These are phyloP conservation scores for Lyophyllum decastes DNA, from an alignment of 768 basidiomycete species.

Conservation along the genomic window DNA sequence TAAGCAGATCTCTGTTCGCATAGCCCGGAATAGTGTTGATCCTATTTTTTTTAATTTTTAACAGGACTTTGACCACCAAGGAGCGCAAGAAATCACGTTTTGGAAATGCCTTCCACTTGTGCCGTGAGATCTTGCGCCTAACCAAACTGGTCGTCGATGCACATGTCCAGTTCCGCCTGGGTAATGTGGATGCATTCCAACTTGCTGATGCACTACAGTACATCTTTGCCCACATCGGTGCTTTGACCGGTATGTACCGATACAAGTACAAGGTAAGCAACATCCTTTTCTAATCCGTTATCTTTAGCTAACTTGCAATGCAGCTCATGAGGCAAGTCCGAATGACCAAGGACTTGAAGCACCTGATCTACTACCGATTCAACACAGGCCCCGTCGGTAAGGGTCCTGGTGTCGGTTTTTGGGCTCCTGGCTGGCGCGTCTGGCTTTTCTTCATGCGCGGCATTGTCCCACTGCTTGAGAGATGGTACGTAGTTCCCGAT, in stretches of 20 bases:
- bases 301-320: slow-evolving; percentile 5
- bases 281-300: background rate
- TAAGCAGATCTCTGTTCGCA: slow-evolving; percentile 27
- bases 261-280: slow-evolving; percentile 93
- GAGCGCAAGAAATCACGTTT: slow-evolving; percentile 99
- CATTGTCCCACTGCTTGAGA: slow-evolving; percentile 94
- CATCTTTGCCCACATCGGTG: slow-evolving; percentile 96
- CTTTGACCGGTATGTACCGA: slow-evolving; percentile 98
- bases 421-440: slow-evolving; percentile 99
- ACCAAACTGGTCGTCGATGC: slow-evolving; percentile 99
- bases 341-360: slow-evolving; percentile 99
- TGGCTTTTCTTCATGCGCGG: slow-evolving; percentile 99
- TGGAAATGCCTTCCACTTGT: slow-evolving; percentile 98
- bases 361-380: slow-evolving; percentile 97
- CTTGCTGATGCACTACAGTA: slow-evolving; percentile 98
- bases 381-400: slow-evolving; percentile 99
- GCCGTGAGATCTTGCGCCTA: slow-evolving; percentile 95
- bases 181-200: slow-evolving; percentile 99
- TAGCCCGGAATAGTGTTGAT: background rate
- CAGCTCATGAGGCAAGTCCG: slow-evolving; percentile 98
- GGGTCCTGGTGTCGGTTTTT: slow-evolving; percentile 98
- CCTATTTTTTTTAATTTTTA: too few species aligned
- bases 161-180: slow-evolving; percentile 97
- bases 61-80: slow-evolving; percentile 94
- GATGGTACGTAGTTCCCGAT: slow-evolving; percentile 60